phyloP scores from a whole-genome alignment of 1,284 basidiomycete species.

The Rhodofomes roseus region DNA sequence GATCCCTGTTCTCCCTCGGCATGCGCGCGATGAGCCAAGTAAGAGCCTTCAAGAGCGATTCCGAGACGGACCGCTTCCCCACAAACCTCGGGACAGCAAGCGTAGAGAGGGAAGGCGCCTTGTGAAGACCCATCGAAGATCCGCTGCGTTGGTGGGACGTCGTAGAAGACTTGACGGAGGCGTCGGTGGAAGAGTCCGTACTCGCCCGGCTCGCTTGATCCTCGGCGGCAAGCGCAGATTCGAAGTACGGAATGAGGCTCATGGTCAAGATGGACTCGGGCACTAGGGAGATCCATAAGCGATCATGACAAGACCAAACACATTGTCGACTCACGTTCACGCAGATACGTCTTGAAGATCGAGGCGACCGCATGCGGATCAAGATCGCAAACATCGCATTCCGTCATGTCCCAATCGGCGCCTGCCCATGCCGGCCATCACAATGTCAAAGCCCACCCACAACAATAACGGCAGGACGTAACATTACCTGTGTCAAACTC shows the following conservation, averaged over 20 bases:
- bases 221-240: slow-evolving; percentile 65
- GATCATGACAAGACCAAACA: slow-evolving; percentile 2
- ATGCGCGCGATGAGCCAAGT: slow-evolving; percentile 59
- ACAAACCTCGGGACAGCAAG: slow-evolving; percentile 65
- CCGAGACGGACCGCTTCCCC: slow-evolving; percentile 55
- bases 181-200: slow-evolving; percentile 19
- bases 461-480: neutral
- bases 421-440: slow-evolving; percentile 40
- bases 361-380: slow-evolving; percentile 92
- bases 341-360: slow-evolving; percentile 76
- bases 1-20: slow-evolving; percentile 68
- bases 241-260: slow-evolving; percentile 67
- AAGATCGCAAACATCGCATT: slow-evolving; percentile 75
- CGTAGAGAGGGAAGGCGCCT: slow-evolving; percentile 75
- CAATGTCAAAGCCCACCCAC: neutral
- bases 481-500: slow-evolving; percentile 81
- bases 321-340: slow-evolving; percentile 57
- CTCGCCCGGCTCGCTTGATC: slow-evolving; percentile 28
- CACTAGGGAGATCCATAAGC: slow-evolving; percentile 43
- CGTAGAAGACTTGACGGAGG: neutral
- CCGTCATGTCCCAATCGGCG: slow-evolving; percentile 77
- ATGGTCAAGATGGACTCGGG: slow-evolving; percentile 80
- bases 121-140: slow-evolving; percentile 47
- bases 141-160: slow-evolving; percentile 30
- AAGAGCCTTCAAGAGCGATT: slow-evolving; percentile 47